Evolutionary conservation across 106 monocot species (phyloP), one percentile per base, ranked within the genome.

Genomic region (Gastrodia elata): DNA sequence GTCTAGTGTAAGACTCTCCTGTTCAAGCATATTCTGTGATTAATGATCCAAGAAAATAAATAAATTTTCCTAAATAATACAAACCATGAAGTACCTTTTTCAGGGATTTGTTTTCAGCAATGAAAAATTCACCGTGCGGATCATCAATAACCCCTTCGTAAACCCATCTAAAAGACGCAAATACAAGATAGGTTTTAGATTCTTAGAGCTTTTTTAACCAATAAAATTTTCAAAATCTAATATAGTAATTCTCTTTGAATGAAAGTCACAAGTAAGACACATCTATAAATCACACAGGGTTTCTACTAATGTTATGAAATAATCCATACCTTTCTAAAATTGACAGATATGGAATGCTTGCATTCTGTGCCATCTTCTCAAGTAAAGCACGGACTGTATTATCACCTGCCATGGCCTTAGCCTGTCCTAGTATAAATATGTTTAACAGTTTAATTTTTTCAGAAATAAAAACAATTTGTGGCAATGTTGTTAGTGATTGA

Each of bases 101-200:
- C 65, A 99, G 71, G 61, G 88, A 91, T 70, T 91, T 99, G 70
- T 99, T 91, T 83, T 99, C 98, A 65, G 87, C 84, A 82, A 99
- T 93, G 79, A 99, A 99, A 83, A 99, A 99, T 87, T 99, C 98
- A 77, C 91, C 88, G 42, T 93, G 89, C 25, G 98, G 98, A 79
- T 99, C 98, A 69, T 99, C 88, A 77, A 99, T 99, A 73, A 99
- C 72, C 13, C 98, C 98, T 80, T 99, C 98, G 78, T 93, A 99
- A 0, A 99, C 87, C 97, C 98, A 99, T 71, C 98, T 99, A 55
- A 4, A 85, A 39, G 65, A 32, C 18, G 32, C 14, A 61, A 52
- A 48, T 18, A 68, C 44, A 34, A 64, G 26, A n/a, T 71, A 34
- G n/a, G n/a, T 69, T 69, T 2, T 4, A 69, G 24, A 69, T 40